Conservation (phyloP, 208 protist genomes). For the Phytomonas sp. region DNA sequence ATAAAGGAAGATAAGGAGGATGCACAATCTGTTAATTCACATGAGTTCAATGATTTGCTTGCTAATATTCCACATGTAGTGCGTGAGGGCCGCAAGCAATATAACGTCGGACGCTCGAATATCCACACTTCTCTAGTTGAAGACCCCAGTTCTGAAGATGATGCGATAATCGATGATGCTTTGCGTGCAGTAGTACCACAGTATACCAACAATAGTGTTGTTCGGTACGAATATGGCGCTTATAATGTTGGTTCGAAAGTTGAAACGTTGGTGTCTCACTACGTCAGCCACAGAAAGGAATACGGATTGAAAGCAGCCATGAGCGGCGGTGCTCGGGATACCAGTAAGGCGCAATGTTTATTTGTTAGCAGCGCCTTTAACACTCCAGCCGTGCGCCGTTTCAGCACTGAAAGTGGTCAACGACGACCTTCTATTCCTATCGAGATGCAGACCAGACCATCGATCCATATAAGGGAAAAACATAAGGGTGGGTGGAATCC, state of each 20-base stretch:
- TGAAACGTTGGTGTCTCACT: constrained; percentile 44
- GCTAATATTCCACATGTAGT: constrained; percentile 28
- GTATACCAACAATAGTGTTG: constrained; percentile 38
- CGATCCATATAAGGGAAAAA: background rate
- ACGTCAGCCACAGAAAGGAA: constrained; percentile 50
- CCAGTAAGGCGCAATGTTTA: background rate
- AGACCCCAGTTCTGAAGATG: constrained; percentile 43
- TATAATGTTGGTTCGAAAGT: constrained; percentile 71
- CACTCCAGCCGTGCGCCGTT: background rate
- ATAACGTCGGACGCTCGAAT: constrained; percentile 63
- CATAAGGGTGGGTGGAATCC: background rate
- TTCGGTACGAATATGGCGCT: constrained; percentile 66
- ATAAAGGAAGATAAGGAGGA: constrained; percentile 12
- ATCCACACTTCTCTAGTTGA: constrained; percentile 19
- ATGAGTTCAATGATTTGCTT: constrained; percentile 25
- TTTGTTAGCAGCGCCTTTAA: background rate
- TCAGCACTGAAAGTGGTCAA: background rate
- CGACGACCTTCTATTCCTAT: background rate
- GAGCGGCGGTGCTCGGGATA: constrained; percentile 5
- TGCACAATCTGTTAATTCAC: constrained; percentile 3
- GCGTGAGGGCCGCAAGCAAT: constrained; percentile 63
- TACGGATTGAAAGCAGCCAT: constrained; percentile 50
- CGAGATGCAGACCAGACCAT: background rate
- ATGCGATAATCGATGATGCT: constrained; percentile 72
- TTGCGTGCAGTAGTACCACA: constrained; percentile 66